Evolutionary conservation across 306 rosid species (phyloP), one percentile per base, ranked within the genome.

Genomic region (Hylodesmum podocarpum): DNA sequence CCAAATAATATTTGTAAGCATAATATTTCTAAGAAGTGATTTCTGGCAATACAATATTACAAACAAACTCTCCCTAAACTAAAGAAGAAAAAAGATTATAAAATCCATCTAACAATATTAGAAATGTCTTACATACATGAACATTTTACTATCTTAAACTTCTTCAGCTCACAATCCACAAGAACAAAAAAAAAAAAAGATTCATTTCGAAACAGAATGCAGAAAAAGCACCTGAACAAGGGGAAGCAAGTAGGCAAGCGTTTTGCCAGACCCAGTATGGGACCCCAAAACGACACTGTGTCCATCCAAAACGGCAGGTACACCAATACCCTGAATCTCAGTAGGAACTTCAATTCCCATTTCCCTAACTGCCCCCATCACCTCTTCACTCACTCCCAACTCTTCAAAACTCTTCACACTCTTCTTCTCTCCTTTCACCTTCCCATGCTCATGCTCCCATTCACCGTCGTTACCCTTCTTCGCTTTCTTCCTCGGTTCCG

Each of bases 201-300:
- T 27, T 1, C 14, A 15, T 36, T 31, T 40, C 22, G 6, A 57
- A 68, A 58, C 43, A 1, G n/a, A 70, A 3, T 8, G 14, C 25
- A 72, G 6, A 51, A 58, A 12, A 27, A 57, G 61, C 33, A 95
- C 98, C 97, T 95, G 99, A 83, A 91, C 92, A 82, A 95, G 88
- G 12, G 99, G 99, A 8, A 95, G 88, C 89, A 95, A 72, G 77
- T 95, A 95, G 70, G 99, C 99, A 25, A 95, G 87, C 37, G 99
- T 95, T 76, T 92, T 92, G 14, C 99, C 99, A 57, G 99, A 95
- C 2, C 99, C 99, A 75, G 99, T 92, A 78, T 92, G 98, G 43
- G 98, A 95, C 69, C 99, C 98, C 84, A 95, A 84, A 71, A 95
- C 96, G 37, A 95, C 96, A 73, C 92, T 91, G 65, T 82, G 87